Evolutionary conservation across 192 early-diverging fungal species (phyloP).

Genomic region (Mortierella hygrophila): DNA sequence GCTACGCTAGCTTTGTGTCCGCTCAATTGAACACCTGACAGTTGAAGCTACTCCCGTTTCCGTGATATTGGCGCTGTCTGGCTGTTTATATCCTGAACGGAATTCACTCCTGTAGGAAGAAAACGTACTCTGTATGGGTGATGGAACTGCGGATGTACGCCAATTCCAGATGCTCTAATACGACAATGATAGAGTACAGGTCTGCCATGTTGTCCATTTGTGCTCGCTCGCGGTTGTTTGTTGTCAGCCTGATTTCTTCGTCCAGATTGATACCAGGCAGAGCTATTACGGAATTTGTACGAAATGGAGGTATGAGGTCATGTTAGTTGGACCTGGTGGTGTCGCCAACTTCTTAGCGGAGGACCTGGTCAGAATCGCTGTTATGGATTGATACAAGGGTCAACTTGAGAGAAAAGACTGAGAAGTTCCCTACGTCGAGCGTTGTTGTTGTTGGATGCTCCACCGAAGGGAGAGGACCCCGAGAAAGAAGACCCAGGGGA

Average conservation of each 20-base stretch:
- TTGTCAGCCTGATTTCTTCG: constrained; percentile 85
- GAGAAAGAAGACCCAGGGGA: constrained; percentile 29
- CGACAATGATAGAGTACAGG: constrained; percentile 91
- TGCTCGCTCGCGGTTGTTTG: constrained; percentile 87
- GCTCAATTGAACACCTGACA: neutral
- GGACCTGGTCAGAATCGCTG: neutral
- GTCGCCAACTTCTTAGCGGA: no score
- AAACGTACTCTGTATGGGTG: constrained; percentile 77
- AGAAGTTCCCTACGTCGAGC: constrained; percentile 9
- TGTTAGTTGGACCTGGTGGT: neutral
- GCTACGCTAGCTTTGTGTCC: neutral
- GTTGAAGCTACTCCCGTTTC: neutral
- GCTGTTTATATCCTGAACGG: neutral
- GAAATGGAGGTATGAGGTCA: neutral
- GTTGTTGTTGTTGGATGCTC: constrained; percentile 14
- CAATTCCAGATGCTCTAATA: constrained; percentile 92
- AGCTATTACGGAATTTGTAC: constrained; percentile 15
- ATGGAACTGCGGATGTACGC: constrained; percentile 93
- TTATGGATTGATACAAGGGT: neutral
- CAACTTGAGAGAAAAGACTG: neutral
- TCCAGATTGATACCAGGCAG: constrained; percentile 40
- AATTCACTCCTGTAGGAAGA: neutral
- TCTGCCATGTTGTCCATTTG: constrained; percentile 94
- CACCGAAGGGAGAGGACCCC: constrained; percentile 25
- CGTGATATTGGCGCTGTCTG: neutral